Evolutionary conservation across 1,284 basidiomycete genomes (phyloP), one percentile per base, ranked within the genome.

Genomic region (Ganoderma multipileum): DNA sequence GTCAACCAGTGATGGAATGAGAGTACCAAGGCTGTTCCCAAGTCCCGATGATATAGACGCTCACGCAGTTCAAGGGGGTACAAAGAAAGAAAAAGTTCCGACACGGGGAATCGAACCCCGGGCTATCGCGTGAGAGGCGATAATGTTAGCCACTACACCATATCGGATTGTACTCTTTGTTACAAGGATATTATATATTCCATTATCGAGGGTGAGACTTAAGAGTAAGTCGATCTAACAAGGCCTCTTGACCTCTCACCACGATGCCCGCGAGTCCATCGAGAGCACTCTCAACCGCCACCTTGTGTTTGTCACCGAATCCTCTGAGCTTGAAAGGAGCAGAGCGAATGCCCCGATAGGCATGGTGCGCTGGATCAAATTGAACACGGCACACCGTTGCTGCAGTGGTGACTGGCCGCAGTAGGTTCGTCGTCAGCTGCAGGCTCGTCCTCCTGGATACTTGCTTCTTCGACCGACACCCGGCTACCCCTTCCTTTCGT

Each of bases 91-190:
- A 50, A 50, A 50, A 26, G 3, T 50, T 50, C 23, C 47, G 47
- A 50, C 23, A 26, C 23, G 47, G 47, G 47, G 47, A 50, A 50
- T 50, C 47, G 47, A 50, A 50, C 47, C 47, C 47, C 23, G 47
- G 47, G 47, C 47, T 50, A 50, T 50, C 47, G 47, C 47, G 47
- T 50, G 47, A 50, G 47, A 50, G 47, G 47, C 47, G 47, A 50
- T 50, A 50, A 50, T 50, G 47, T 50, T 50, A 50, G 47, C 47
- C 47, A 50, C 47, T 50, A 50, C 47, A 50, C 47, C 47, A 50
- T 50, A 50, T 50, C 47, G 23, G 47, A 50, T 26, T 26, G 8
- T 33, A 4, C 0, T n/a, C 9, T 23, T 5, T 9, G 38, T 23
- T 8, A 16, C 9, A 41, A 41, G 39, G 7, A 7, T 41, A 41